Evolutionary conservation across 2,329 filamentous ascomycete species (phyloP), one percentile per base, ranked within the genome.

Genomic region (Malbranchea cinnamomea): DNA sequence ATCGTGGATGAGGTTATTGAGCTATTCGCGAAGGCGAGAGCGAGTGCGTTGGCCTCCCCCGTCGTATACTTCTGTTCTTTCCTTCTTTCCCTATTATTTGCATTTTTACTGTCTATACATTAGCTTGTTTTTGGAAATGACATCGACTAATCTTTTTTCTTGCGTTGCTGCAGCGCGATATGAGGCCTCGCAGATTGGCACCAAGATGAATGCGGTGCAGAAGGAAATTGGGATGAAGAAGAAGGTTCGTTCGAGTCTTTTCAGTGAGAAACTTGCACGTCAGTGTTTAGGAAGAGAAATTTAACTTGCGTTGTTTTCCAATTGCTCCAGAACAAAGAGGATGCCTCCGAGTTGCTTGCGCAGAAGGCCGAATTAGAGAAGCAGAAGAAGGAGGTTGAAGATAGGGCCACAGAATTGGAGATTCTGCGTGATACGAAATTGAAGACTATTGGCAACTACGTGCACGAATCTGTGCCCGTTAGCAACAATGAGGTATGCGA

Each of bases 181-280:
- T 50, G 72, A 69, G 32, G 79, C 75, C 5, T 82, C 76, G 12
- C 82, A 92, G 54, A 69, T 89, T 43, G 78, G 78, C 42, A 74
- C 74, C 46, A 74, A 80, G 60, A 85, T 93, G 57, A 95, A 95
- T 60, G 74, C 71, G 12, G 69, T 83, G 17, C 81, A 92, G 54
- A 93, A 92, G 60, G 74, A 84, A 53, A 92, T 95, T 50, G 83
- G 80, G 11, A 63, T 71, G 47, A 91, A 87, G 67, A 93, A 92
- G 64, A 93, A 92, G 75, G 74, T 73, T 41, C 36, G 46, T 33
- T n/a, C n/a, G n/a, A n/a, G n/a, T n/a, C 30, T 20, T 25, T 23
- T n/a, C 26, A 12, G 26, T 6, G 15, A 12, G 12, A 15, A 20
- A 18, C 22, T 9, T 5, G 10, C 8, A 5, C 11, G 20, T 9